Evolutionary conservation across 176 grass and related monocot genomes (phyloP).

Genomic region (Phoenix roebelenii): DNA sequence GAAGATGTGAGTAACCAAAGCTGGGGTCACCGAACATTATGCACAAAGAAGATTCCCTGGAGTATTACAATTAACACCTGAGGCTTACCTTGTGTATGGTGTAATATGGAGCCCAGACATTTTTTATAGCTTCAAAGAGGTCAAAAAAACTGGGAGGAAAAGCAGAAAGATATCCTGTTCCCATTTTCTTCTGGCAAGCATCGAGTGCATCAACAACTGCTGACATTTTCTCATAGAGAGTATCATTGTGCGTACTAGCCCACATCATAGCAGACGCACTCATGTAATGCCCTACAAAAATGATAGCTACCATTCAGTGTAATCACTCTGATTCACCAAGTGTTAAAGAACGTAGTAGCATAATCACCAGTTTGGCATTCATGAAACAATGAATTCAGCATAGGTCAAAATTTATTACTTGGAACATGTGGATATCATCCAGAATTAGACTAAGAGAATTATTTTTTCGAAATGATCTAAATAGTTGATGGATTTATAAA

Average conservation of each 20-base stretch:
- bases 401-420: no score
- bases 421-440: no score
- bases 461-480: no score
- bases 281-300: constrained; percentile 78
- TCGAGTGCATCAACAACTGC: constrained; percentile 52
- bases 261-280: constrained; percentile 71
- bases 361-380: neutral
- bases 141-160: constrained; percentile 93
- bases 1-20: no score
- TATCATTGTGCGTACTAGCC: constrained; percentile 77
- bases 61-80: neutral
- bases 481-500: no score
- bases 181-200: constrained; percentile 56
- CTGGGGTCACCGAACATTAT: no score
- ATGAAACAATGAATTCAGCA: neutral
- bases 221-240: constrained; percentile 60
- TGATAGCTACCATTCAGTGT: neutral
- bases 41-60: no score
- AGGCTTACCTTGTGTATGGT: constrained; percentile 71
- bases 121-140: constrained; percentile 68
- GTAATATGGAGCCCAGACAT: constrained; percentile 98
- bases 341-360: neutral
- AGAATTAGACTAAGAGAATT: no score
- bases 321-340: neutral
- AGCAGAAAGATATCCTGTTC: constrained; percentile 85